phyloP scores from a whole-genome alignment of 176 grass and related monocot species.

The Panicum miliaceum region DNA sequence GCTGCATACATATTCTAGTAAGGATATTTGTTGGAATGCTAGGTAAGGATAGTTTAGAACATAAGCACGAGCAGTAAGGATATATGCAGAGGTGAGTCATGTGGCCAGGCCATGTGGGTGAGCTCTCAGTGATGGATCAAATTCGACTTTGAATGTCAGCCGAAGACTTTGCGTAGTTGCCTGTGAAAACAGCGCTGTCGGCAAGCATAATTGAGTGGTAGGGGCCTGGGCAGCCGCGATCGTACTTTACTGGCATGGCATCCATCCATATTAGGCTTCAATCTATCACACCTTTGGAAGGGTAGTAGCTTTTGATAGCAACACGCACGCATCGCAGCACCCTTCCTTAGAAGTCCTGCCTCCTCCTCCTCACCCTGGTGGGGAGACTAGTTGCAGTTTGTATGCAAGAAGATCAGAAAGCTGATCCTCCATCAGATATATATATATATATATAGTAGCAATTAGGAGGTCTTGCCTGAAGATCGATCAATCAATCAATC shows the following conservation, averaged over 20 bases:
- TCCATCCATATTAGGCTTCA: not conserved
- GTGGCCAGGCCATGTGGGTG: slow-evolving; percentile 22
- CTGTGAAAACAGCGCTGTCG: slow-evolving; percentile 15
- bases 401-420: not conserved
- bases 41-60: not conserved
- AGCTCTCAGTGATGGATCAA: not conserved
- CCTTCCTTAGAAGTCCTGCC: slow-evolving; percentile 30
- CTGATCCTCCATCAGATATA: not conserved
- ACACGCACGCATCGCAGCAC: not conserved
- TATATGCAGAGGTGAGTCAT: not conserved
- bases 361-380: not conserved
- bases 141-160: not conserved
- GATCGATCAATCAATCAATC: too few species aligned
- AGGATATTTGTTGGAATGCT: not conserved
- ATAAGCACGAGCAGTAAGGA: not conserved
- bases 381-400: too few species aligned
- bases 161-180: not conserved
- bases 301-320: not conserved
- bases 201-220: slow-evolving; percentile 22
- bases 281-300: not conserved
- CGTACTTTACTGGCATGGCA: slow-evolving; percentile 8
- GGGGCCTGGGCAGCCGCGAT: not conserved
- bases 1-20: slow-evolving; percentile 6
- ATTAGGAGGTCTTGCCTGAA: not conserved
- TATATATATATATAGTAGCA: too few species aligned